Percentiles rank a stretch among this genome's conserved stretches.
Evolutionary conservation across 306 rosid genomes (phyloP).

Genomic region (Morella rubra): DNA sequence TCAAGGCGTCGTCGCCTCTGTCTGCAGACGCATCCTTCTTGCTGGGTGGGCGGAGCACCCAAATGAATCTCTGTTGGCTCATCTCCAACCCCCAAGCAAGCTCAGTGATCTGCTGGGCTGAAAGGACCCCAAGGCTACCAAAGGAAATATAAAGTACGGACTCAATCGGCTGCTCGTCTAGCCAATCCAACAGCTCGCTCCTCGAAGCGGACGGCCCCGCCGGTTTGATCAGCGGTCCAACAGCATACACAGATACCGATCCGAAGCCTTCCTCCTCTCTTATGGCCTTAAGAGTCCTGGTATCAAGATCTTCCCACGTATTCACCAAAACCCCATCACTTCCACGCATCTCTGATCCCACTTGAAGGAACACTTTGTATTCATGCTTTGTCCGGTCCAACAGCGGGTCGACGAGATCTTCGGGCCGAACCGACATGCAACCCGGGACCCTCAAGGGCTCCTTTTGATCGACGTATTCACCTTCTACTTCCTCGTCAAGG

Average conservation of each 20-base stretch:
- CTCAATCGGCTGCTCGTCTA: conserved; percentile 44
- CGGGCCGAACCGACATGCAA: conserved; percentile 31
- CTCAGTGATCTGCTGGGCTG: conserved; percentile 49
- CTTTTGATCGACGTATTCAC: conserved; percentile 2
- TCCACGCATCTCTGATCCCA: neutral
- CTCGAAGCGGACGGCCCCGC: neutral
- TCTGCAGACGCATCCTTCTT: neutral
- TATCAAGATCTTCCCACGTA: conserved; percentile 56
- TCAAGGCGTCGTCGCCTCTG: neutral
- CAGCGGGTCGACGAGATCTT: conserved; percentile 19
- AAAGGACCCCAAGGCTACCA: conserved; percentile 60
- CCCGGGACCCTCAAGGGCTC: conserved; percentile 4
- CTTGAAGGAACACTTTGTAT: conserved; percentile 16
- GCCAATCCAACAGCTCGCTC: conserved; percentile 36
- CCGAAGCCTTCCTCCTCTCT: conserved; percentile 20
- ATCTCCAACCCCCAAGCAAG: conserved; percentile 64
- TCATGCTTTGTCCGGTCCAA: conserved; percentile 24
- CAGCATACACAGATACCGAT: conserved; percentile 34
- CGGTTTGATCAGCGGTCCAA: conserved; percentile 52
- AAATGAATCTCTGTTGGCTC: conserved; percentile 51
- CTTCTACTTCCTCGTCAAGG: conserved; percentile 11
- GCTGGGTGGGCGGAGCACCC: conserved; percentile 59
- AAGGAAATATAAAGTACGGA: conserved; percentile 63
- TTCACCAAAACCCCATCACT: conserved; percentile 60
- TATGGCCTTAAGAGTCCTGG: conserved; percentile 13